Percentiles rank a stretch among this genome's conserved stretches.
Evolutionary conservation across 495 filamentous ascomycete species (phyloP).

Genomic region (Lasiosphaeris hirsuta): DNA sequence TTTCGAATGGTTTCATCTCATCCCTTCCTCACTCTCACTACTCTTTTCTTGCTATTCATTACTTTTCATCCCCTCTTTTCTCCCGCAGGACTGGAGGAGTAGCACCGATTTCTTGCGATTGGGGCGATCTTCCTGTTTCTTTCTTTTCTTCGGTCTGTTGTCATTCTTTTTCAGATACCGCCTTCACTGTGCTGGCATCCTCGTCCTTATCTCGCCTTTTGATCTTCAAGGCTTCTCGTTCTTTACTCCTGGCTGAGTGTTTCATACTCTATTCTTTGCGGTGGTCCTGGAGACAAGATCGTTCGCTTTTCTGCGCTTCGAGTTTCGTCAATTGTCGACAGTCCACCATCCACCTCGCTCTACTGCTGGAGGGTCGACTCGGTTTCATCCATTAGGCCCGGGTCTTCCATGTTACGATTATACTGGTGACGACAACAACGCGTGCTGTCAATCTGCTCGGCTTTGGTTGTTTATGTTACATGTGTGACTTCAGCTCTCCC

Average conservation of each 20-base stretch:
- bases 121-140: too few species aligned
- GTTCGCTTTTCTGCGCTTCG: neutral
- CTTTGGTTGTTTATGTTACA: too few species aligned
- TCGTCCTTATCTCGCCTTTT: constrained; percentile 1
- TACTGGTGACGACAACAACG: too few species aligned
- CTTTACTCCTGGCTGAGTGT: constrained; percentile 15
- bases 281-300: neutral
- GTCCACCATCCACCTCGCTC: too few species aligned
- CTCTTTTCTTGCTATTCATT: constrained; percentile 12
- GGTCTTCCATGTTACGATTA: too few species aligned
- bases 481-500: too few species aligned
- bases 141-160: neutral
- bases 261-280: neutral
- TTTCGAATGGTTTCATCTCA: constrained; percentile 8
- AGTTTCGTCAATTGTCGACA: neutral
- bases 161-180: neutral
- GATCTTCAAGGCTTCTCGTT: neutral
- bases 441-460: too few species aligned
- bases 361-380: too few species aligned
- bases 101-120: too few species aligned
- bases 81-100: neutral
- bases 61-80: neutral
- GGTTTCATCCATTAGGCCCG: too few species aligned
- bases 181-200: neutral
- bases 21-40: neutral